These are phyloP conservation scores for Calonectria pseudoreteaudii DNA, from an alignment of 2,329 filamentous ascomycete genomes.

Conservation along the genomic window DNA sequence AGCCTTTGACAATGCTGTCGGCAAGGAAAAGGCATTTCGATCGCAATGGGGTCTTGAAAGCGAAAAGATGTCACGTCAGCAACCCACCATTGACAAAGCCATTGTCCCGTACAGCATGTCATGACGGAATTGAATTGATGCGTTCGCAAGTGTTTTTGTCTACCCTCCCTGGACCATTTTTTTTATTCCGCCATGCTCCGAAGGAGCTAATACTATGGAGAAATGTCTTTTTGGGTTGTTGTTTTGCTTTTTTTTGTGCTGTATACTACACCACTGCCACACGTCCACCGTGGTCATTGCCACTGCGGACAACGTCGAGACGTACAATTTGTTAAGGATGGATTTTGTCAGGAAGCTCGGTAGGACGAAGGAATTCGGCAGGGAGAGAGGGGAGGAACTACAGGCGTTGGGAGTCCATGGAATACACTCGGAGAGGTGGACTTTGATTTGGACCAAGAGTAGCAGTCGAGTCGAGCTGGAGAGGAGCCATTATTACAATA, in stretches of 20 bases:
- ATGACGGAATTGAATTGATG: conserved; percentile 23
- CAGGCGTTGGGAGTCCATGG: conserved; percentile 24
- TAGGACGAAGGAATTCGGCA: background rate
- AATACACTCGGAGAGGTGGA: conserved; percentile 9
- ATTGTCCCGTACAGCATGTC: conserved; percentile 69
- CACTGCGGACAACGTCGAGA: background rate
- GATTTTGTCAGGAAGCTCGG: conserved; percentile 5
- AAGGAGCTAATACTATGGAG: background rate
- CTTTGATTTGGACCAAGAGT: conserved; percentile 9
- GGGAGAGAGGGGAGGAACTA: background rate
- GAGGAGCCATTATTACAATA: background rate
- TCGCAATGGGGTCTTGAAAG: conserved; percentile 78
- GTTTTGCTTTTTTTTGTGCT: background rate
- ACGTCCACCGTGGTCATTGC: background rate
- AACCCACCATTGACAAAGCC: conserved; percentile 72
- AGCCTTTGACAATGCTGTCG: conserved; percentile 77
- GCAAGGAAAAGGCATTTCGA: conserved; percentile 78
- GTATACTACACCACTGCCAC: conserved; percentile 2
- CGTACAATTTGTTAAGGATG: conserved; percentile 2
- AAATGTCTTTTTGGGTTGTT: background rate
- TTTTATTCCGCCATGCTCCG: background rate
- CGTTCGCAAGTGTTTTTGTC: background rate
- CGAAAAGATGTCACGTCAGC: conserved; percentile 62
- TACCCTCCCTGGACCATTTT: background rate
- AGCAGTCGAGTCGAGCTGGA: conserved; percentile 3